These are phyloP conservation scores for Gentiana straminea DNA, from an alignment of 257 asterid species.

Conservation along the genomic window DNA sequence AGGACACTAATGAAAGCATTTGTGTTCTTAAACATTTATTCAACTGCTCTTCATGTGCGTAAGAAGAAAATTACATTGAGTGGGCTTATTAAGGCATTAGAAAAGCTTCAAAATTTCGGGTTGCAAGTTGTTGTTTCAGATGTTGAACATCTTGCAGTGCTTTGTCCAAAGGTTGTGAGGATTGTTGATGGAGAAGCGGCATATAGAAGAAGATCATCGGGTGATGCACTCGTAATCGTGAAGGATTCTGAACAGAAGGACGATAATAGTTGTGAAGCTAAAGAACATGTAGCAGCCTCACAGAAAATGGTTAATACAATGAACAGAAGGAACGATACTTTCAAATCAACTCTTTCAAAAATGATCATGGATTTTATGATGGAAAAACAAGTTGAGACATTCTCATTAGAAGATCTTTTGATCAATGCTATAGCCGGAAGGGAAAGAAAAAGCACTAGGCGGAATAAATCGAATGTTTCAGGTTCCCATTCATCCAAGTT, in stretches of 20 bases:
- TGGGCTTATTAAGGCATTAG: constrained; percentile 33
- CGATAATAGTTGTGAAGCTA: constrained; percentile 37
- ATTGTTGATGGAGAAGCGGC: constrained; percentile 40
- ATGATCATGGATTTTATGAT: constrained; percentile 11
- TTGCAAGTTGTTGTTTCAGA: constrained; percentile 31
- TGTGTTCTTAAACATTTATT: constrained; percentile 45
- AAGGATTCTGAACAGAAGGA: constrained; percentile 32
- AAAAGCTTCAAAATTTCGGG: constrained; percentile 40
- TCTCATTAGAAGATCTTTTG: constrained; percentile 47
- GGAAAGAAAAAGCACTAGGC: constrained; percentile 31
- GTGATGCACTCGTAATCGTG: constrained; percentile 33
- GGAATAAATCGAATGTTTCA: constrained; percentile 30
- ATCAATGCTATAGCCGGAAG: constrained; percentile 21
- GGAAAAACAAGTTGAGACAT: constrained; percentile 11
- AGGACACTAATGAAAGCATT: constrained; percentile 50
- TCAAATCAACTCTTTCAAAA: constrained; percentile 36
- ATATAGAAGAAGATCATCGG: constrained; percentile 11
- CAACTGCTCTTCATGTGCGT: constrained; percentile 50
- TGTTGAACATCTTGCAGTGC: constrained; percentile 51
- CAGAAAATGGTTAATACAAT: constrained; percentile 36
- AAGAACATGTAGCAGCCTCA: constrained; percentile 28
- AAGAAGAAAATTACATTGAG: constrained; percentile 25
- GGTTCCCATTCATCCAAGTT: constrained; percentile 40
- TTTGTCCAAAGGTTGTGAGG: constrained; percentile 67
- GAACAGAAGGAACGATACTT: constrained; percentile 56